phyloP scores from a whole-genome alignment of 257 asterid species.

The Cordia subcordata region DNA sequence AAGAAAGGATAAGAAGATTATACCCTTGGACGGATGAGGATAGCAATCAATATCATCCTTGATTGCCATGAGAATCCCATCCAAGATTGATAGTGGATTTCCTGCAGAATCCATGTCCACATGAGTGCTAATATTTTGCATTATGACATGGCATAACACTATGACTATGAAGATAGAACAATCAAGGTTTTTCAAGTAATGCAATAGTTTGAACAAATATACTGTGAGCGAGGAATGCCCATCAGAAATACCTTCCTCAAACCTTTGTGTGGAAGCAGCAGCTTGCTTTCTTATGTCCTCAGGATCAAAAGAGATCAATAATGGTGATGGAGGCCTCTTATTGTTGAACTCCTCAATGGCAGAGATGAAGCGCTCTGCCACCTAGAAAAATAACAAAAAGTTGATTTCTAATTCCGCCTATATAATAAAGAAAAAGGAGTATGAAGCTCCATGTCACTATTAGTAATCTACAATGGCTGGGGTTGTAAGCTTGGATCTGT shows the following conservation, averaged over 20 bases:
- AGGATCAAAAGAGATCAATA: slow-evolving; percentile 75
- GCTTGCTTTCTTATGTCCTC: slow-evolving; percentile 88
- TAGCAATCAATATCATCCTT: slow-evolving; percentile 94
- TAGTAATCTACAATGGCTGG: slow-evolving; percentile 71
- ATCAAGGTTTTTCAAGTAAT: no score
- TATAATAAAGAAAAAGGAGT: slow-evolving; percentile 5
- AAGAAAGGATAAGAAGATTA: slow-evolving; percentile 6
- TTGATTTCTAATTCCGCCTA: slow-evolving; percentile 9
- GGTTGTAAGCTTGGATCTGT: slow-evolving; percentile 75
- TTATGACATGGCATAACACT: background rate
- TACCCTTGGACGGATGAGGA: slow-evolving; percentile 87
- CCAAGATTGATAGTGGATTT: slow-evolving; percentile 72
- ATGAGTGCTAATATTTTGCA: slow-evolving; percentile 5
- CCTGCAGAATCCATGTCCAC: slow-evolving; percentile 45
- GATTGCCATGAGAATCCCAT: slow-evolving; percentile 89
- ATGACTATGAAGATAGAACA: background rate
- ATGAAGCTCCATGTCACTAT: slow-evolving; percentile 12
- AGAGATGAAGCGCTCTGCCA: slow-evolving; percentile 87
- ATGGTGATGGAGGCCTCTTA: slow-evolving; percentile 63
- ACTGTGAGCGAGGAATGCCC: background rate
- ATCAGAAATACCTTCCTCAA: slow-evolving; percentile 65
- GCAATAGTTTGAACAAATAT: background rate
- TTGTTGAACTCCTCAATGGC: slow-evolving; percentile 70
- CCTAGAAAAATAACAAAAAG: slow-evolving; percentile 33
- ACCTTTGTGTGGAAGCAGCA: slow-evolving; percentile 84